Evolutionary conservation across 768 basidiomycete species (phyloP), one percentile per base, ranked within the genome.

Genomic region (Basidioascus undulatus): DNA sequence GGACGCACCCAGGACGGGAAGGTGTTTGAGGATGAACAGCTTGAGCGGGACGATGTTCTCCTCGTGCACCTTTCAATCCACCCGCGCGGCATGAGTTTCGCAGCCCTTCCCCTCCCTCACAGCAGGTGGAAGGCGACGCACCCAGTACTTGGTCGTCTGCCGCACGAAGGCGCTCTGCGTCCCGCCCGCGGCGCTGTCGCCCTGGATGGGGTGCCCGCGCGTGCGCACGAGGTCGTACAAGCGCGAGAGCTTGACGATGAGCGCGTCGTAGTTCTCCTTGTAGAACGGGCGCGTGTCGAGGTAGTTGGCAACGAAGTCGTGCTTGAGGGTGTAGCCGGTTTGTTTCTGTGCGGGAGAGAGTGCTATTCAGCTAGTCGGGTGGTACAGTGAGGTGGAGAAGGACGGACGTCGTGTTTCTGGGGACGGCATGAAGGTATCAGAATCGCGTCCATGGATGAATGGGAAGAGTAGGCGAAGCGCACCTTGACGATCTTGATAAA

Each of bases 111-210:
- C n/a, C 24, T 31, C n/a, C 5, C 27, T 27, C 18, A 9, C 16
- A 37, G 30, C 26, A 19, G 10, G 26, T n/a, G n/a, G 15, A 35
- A 25, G 13, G 16, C 12, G 11, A 12, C 2, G 39, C 55, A 81
- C 89, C 92, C 92, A 98, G 53, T 98, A 98, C 57, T 98, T 98
- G 10, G 92, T 96, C 26, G 92, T 98, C 59, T 92, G 86, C 31
- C 92, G 62, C n/a, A 94, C 81, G 53, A 98, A 98, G 2, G 89
- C 92, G 49, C 80, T 92, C 62, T 98, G 92, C 49, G 61, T 78
- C 1, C 89, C 87, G 23, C 92, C 92, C 1, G 92, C 92, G 49
- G 75, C 76, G 2, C 86, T 71, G 54, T 98, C 92, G 19, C 92
- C 92, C 43, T 77, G 70, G 2, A 83, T 76, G 9, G 92, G 92